phyloP scores from a whole-genome alignment of 108 stramenopile genomes.

The Skeletonema potamos region DNA sequence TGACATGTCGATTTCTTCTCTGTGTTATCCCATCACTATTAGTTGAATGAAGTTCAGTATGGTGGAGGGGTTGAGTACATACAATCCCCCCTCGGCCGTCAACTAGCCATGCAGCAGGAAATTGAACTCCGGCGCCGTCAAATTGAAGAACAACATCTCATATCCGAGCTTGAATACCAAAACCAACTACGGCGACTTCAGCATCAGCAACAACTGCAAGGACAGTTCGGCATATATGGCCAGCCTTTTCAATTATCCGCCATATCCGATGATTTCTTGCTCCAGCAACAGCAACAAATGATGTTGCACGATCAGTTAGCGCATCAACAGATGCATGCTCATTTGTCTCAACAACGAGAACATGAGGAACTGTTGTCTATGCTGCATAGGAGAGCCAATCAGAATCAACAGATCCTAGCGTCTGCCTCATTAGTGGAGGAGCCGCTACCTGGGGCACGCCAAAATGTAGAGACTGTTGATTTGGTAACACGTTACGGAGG shows the following conservation, averaged over 20 bases:
- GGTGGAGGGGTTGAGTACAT: background rate
- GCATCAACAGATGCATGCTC: background rate
- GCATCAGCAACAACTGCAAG: background rate
- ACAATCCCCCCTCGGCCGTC: background rate
- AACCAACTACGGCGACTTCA: constrained; percentile 1
- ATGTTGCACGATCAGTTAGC: background rate
- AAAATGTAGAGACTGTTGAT: background rate
- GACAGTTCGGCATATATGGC: background rate
- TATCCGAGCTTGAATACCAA: constrained; percentile 1
- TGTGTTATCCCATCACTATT: background rate
- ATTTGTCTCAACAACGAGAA: background rate
- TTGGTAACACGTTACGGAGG: background rate
- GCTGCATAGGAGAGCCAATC: background rate
- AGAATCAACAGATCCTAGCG: background rate
- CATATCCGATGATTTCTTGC: background rate
- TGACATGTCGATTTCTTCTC: background rate
- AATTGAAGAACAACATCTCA: background rate
- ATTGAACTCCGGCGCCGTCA: background rate
- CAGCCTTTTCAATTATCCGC: background rate
- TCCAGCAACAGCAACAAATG: constrained; percentile 1
- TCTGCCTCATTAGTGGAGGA: background rate
- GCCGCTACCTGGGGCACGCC: background rate
- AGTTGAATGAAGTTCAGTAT: background rate
- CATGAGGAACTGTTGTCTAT: background rate
- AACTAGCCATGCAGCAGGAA: background rate